A percentile compares a stretch with the other conserved stretches of the same genome.
Evolutionary conservation across 2,329 filamentous ascomycete species (phyloP).

Genomic region (Cladorrhinum sp.): DNA sequence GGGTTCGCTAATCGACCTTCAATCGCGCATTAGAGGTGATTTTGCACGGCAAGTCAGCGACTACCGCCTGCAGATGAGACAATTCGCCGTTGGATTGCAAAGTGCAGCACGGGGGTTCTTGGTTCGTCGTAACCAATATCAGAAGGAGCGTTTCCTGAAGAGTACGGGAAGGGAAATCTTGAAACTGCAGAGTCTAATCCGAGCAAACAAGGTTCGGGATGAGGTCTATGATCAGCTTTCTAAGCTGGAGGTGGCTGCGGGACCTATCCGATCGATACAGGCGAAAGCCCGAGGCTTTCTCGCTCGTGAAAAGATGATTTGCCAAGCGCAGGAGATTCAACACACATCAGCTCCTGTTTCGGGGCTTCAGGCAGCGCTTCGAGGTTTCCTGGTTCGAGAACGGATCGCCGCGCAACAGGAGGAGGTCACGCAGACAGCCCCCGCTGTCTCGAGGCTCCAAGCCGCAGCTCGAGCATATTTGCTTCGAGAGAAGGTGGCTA

Average conservation of each 20-base stretch:
- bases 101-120: slow-evolving; percentile 76
- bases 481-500: slow-evolving; percentile 54
- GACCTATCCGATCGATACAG: slow-evolving; percentile 64
- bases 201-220: slow-evolving; percentile 63
- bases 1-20: slow-evolving; percentile 72
- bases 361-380: slow-evolving; percentile 67
- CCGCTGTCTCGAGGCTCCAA: slow-evolving; percentile 63
- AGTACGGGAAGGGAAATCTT: slow-evolving; percentile 69
- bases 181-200: slow-evolving; percentile 76
- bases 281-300: slow-evolving; percentile 66
- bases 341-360: slow-evolving; percentile 70
- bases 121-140: slow-evolving; percentile 59
- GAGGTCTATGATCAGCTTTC: slow-evolving; percentile 55
- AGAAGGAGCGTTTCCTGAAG: slow-evolving; percentile 66
- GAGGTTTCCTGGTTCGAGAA: slow-evolving; percentile 73
- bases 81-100: slow-evolving; percentile 77
- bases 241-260: slow-evolving; percentile 60
- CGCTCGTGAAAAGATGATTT: slow-evolving; percentile 55
- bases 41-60: slow-evolving; percentile 79
- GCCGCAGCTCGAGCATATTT: slow-evolving; percentile 66
- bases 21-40: slow-evolving; percentile 82
- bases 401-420: slow-evolving; percentile 56
- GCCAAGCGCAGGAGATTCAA: slow-evolving; percentile 66
- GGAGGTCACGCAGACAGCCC: slow-evolving; percentile 56
- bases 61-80: slow-evolving; percentile 79